phyloP scores from a whole-genome alignment of 805 yeast genomes.

The Candida golubevii region DNA sequence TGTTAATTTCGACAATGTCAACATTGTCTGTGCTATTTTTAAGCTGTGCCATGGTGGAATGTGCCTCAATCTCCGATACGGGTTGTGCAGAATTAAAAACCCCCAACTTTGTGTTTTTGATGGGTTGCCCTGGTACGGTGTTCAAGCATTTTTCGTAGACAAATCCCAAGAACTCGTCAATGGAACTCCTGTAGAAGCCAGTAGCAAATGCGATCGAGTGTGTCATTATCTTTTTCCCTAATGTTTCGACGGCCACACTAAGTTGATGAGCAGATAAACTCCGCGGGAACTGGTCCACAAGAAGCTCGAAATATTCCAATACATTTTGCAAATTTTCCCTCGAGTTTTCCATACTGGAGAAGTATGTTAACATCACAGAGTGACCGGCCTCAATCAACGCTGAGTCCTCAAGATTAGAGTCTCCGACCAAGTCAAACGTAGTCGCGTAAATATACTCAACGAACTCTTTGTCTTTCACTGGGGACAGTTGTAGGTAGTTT shows the following conservation, averaged over 20 bases:
- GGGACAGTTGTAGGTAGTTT: conserved; percentile 32
- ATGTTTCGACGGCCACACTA: conserved; percentile 51
- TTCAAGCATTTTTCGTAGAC: conserved; percentile 40
- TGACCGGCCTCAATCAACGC: conserved; percentile 58
- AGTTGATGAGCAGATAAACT: conserved; percentile 52
- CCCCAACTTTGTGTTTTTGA: conserved; percentile 8
- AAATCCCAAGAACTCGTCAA: conserved; percentile 37
- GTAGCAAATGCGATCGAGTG: conserved; percentile 17
- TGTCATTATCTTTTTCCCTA: conserved; percentile 41
- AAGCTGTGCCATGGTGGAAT: conserved; percentile 30
- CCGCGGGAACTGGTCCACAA: conserved; percentile 53
- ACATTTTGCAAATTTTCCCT: conserved; percentile 17
- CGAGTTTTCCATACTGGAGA: conserved; percentile 24
- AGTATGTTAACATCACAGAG: conserved; percentile 45
- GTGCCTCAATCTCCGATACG: conserved; percentile 32
- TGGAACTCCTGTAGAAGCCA: conserved; percentile 13
- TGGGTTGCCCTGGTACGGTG: conserved; percentile 28
- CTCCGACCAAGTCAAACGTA: conserved; percentile 29
- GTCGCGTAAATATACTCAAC: conserved; percentile 25
- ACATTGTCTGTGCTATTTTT: conserved; percentile 17
- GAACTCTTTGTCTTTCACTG: conserved; percentile 16
- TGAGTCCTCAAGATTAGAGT: conserved; percentile 17
- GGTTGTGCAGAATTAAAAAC: conserved; percentile 36
- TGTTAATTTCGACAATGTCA: conserved; percentile 28
- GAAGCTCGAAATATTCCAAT: conserved; percentile 41